These are phyloP conservation scores for Herpetospermum pedunculosum DNA, from an alignment of 306 rosid genomes.

Conservation along the genomic window DNA sequence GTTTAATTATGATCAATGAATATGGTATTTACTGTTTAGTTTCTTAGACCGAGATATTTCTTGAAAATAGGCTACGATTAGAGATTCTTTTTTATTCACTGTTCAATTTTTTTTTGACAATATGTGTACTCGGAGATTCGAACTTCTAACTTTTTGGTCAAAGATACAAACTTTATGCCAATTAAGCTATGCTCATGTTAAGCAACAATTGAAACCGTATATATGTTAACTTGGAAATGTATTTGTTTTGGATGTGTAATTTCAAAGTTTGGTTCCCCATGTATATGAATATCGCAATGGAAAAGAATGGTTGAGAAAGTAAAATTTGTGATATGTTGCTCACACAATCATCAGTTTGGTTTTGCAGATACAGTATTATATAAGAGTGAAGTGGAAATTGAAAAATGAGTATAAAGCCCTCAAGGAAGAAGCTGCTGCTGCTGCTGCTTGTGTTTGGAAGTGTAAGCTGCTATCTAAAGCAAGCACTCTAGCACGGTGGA, in stretches of 20 bases:
- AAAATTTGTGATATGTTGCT: not conserved
- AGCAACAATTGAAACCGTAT: no score
- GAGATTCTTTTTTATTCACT: no score
- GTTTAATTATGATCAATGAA: not conserved
- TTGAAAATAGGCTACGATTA: no score
- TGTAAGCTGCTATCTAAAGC: not conserved
- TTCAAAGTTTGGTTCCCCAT: not conserved
- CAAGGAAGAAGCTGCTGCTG: not conserved
- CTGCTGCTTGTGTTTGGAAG: not conserved
- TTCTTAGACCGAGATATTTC: not conserved
- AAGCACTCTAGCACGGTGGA: slow-evolving; percentile 6
- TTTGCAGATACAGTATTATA: not conserved
- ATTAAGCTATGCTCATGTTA: no score
- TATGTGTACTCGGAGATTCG: no score
- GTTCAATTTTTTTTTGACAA: no score
- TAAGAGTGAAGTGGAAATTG: not conserved
- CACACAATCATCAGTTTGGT: not conserved
- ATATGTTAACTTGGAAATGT: not conserved
- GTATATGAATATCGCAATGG: not conserved
- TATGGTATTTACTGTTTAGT: not conserved
- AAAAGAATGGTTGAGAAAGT: not conserved
- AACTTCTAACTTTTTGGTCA: no score
- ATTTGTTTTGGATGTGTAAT: not conserved
- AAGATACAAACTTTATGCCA: no score
- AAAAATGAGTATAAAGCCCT: not conserved